phyloP scores from a whole-genome alignment of 164 flowering plant genomes.

The Tetracentron sinense region DNA sequence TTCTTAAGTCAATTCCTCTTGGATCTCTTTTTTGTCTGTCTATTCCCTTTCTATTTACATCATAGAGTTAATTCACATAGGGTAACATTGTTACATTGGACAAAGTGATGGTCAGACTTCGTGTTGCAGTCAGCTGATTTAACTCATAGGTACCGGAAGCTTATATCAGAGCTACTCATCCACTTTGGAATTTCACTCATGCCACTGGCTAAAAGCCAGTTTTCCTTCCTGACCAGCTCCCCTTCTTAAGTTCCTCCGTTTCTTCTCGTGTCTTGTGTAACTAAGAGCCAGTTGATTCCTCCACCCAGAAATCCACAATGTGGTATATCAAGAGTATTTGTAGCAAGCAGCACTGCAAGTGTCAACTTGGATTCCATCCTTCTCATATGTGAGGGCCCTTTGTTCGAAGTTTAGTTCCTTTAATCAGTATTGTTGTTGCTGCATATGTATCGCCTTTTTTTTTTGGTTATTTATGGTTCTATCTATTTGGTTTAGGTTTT shows the following conservation, averaged over 20 bases:
- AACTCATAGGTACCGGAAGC: no score
- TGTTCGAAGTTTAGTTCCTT: not conserved
- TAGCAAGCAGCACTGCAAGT: not conserved
- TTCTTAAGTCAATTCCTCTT: not conserved
- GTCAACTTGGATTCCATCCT: not conserved
- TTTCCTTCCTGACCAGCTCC: no score
- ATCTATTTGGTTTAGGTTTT: not conserved
- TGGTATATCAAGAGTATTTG: no score
- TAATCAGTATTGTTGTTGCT: not conserved
- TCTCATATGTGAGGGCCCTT: not conserved
- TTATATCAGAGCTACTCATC: no score
- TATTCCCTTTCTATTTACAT: not conserved
- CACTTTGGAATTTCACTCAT: not conserved
- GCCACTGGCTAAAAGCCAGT: not conserved
- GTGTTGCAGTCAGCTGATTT: not conserved
- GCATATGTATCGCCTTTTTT: not conserved
- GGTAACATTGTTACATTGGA: not conserved
- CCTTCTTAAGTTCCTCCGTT: no score
- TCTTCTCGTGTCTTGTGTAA: no score
- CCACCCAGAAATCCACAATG: not conserved
- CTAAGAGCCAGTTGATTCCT: not conserved
- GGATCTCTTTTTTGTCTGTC: not conserved
- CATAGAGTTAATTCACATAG: not conserved
- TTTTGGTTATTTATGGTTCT: not conserved
- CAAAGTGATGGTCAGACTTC: not conserved